These are phyloP conservation scores for Aspergillus ustus DNA, from an alignment of 2,329 filamentous ascomycete genomes.

Conservation along the genomic window DNA sequence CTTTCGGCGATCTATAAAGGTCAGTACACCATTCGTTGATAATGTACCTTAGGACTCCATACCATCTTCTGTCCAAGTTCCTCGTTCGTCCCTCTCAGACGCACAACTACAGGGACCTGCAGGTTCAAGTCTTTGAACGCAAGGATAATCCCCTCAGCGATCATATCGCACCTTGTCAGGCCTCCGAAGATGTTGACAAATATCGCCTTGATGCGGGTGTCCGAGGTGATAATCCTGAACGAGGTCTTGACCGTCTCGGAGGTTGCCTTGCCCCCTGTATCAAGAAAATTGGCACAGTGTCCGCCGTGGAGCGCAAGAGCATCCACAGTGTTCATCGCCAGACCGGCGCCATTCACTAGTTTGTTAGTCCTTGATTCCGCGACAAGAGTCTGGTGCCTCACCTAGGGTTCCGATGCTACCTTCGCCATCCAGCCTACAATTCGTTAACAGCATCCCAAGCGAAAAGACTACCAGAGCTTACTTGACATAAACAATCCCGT, in stretches of 20 bases:
- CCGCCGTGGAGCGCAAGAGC: slow-evolving; percentile 72
- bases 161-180: slow-evolving; percentile 78
- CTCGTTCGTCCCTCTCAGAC: slow-evolving; percentile 76
- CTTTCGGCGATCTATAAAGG: slow-evolving; percentile 63
- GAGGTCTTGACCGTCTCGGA: slow-evolving; percentile 76
- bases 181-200: slow-evolving; percentile 76
- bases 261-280: slow-evolving; percentile 88
- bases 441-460: neutral
- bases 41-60: slow-evolving; percentile 24
- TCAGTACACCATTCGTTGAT: slow-evolving; percentile 16
- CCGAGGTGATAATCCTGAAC: slow-evolving; percentile 74
- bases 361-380: slow-evolving; percentile 12
- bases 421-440: slow-evolving; percentile 49
- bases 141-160: slow-evolving; percentile 73
- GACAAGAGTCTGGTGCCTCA: slow-evolving; percentile 27
- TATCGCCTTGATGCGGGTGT: slow-evolving; percentile 72
- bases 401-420: slow-evolving; percentile 75
- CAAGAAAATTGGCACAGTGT: slow-evolving; percentile 79
- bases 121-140: slow-evolving; percentile 72
- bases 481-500: slow-evolving; percentile 80
- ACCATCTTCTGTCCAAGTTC: slow-evolving; percentile 69
- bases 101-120: slow-evolving; percentile 74
- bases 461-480: slow-evolving; percentile 33
- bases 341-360: slow-evolving; percentile 79
- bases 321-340: slow-evolving; percentile 91